A percentile compares a stretch with the other conserved stretches of the same genome.
These are phyloP conservation scores for Verruconis gallopava DNA, from an alignment of 2,329 filamentous ascomycete species.

Conservation along the genomic window DNA sequence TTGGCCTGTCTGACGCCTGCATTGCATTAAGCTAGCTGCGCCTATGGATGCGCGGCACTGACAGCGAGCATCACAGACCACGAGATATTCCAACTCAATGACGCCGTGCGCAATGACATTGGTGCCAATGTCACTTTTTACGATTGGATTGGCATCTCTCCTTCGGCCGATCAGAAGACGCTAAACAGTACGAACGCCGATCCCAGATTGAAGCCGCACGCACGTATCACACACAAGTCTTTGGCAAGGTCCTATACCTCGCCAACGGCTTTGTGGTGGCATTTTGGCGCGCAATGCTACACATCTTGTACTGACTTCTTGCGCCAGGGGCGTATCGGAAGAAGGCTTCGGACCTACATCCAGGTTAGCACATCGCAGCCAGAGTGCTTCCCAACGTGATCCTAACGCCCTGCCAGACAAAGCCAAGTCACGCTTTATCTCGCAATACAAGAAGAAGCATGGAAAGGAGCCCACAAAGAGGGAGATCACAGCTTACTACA, in stretches of 20 bases:
- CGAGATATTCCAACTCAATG: conserved; percentile 90
- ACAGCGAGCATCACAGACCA: conserved; percentile 54
- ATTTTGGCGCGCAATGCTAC: no score
- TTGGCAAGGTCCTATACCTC: no score
- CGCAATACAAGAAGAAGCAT: conserved; percentile 47
- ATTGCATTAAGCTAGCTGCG: no score
- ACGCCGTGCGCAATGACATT: conserved; percentile 68
- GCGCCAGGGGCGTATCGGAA: conserved; percentile 93
- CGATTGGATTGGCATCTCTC: conserved; percentile 68
- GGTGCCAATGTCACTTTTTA: conserved; percentile 80
- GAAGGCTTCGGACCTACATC: conserved; percentile 70
- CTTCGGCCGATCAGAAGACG: conserved; percentile 66
- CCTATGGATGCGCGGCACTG: neutral
- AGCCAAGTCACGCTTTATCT: conserved; percentile 71
- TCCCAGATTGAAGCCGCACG: no score
- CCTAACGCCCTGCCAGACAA: no score
- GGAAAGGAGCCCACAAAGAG: conserved; percentile 55
- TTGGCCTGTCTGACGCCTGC: conserved; percentile 9
- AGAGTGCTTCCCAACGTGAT: no score
- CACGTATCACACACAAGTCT: no score
- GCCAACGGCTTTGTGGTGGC: no score
- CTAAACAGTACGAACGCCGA: no score
- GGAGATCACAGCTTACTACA: conserved; percentile 66
- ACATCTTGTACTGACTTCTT: no score
- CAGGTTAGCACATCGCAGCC: no score